These are phyloP conservation scores for Venturiaceae sp. DNA, from an alignment of 2,329 filamentous ascomycete species.

Conservation along the genomic window DNA sequence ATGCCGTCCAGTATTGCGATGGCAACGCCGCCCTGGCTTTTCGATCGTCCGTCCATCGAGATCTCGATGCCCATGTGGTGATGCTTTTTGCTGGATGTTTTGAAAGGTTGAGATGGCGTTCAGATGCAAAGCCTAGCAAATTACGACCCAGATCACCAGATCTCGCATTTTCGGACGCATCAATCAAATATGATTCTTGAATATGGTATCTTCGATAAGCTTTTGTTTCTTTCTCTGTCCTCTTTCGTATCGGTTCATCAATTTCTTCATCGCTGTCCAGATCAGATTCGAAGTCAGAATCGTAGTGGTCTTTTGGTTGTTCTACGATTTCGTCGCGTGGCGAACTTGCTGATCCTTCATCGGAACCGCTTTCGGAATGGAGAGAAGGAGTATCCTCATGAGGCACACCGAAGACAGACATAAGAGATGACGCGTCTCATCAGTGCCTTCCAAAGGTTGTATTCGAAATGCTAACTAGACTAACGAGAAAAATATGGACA, in stretches of 20 bases:
- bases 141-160: not conserved
- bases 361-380: not conserved
- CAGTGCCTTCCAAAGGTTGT: too few relatives aligned
- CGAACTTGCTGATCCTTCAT: not conserved
- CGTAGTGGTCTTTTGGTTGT: not conserved
- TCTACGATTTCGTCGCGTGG: not conserved
- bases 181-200: not conserved
- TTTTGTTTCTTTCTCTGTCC: not conserved
- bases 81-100: not conserved
- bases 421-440: too few relatives aligned
- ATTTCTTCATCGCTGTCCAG: not conserved
- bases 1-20: constrained; percentile 67
- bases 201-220: not conserved
- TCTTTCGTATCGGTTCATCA: not conserved
- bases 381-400: not conserved
- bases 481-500: too few relatives aligned
- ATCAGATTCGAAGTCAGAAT: too few relatives aligned
- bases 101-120: not conserved
- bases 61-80: not conserved
- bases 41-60: not conserved
- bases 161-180: not conserved
- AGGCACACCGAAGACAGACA: not conserved
- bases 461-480: too few relatives aligned
- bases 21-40: constrained; percentile 7
- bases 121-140: not conserved